phyloP scores from a whole-genome alignment of 228 moss, liverwort and hornwort genomes.

The Sphagnum fallax region DNA sequence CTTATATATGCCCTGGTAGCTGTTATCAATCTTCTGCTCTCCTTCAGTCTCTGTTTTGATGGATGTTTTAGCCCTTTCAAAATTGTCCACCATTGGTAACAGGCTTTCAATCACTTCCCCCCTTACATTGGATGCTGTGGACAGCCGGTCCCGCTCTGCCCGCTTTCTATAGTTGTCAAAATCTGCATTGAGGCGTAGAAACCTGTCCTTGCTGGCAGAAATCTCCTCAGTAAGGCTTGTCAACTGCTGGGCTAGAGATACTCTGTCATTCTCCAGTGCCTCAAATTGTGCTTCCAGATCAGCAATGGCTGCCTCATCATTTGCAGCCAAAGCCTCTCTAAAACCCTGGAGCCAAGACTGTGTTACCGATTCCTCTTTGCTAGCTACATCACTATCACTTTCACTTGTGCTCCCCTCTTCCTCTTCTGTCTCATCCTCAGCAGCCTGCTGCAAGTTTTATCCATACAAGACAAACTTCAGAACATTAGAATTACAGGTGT shows the following conservation, averaged over 20 bases:
- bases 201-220: constrained; percentile 57
- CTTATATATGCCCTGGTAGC: constrained; percentile 97
- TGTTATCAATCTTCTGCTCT: constrained; percentile 93
- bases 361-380: constrained; percentile 12
- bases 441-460: constrained; percentile 10
- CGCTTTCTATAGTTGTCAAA: constrained; percentile 97
- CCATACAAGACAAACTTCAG: not conserved
- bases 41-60: constrained; percentile 79
- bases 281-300: constrained; percentile 51
- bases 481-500: not conserved
- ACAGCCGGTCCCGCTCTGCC: constrained; percentile 67
- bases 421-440: constrained; percentile 31
- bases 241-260: constrained; percentile 66
- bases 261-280: constrained; percentile 49
- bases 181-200: constrained; percentile 92
- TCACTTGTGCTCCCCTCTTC: constrained; percentile 40
- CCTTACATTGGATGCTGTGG: constrained; percentile 50
- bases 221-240: constrained; percentile 60
- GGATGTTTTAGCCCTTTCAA: constrained; percentile 88
- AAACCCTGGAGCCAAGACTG: constrained; percentile 45
- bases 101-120: constrained; percentile 88
- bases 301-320: constrained; percentile 55
- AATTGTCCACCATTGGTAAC: constrained; percentile 97
- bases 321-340: constrained; percentile 62
- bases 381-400: constrained; percentile 22